phyloP scores from a whole-genome alignment of 495 filamentous ascomycete genomes.

The Hypoxylon rickii region DNA sequence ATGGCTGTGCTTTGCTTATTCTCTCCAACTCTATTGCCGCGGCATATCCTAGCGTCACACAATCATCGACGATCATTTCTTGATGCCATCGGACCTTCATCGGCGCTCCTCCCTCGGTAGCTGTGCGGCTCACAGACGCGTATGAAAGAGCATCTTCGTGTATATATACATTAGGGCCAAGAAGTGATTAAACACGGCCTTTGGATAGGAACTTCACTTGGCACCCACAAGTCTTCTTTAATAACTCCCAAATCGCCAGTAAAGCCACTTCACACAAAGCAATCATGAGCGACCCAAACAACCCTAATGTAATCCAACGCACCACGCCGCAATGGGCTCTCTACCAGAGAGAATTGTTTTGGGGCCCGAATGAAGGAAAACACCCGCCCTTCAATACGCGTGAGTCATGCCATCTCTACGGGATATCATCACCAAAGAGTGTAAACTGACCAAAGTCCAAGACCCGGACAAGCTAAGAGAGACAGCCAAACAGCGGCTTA shows the following conservation, averaged over 20 bases:
- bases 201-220: too few species aligned
- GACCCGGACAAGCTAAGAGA: slow-evolving; percentile 63
- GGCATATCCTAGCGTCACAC: slow-evolving; percentile 8
- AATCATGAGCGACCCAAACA: slow-evolving; percentile 59
- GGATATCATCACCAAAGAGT: background rate
- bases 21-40: slow-evolving; percentile 14
- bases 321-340: slow-evolving; percentile 64
- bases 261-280: background rate
- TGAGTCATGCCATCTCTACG: background rate
- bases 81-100: slow-evolving; percentile 22
- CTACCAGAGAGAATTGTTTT: slow-evolving; percentile 67
- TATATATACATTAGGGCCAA: too few species aligned
- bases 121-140: too few species aligned
- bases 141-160: too few species aligned
- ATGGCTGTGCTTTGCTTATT: slow-evolving; percentile 13
- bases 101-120: slow-evolving; percentile 13
- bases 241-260: too few species aligned
- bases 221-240: too few species aligned
- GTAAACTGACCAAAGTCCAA: slow-evolving; percentile 15
- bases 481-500: slow-evolving; percentile 60
- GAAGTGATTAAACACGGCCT: too few species aligned
- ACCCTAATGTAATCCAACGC: slow-evolving; percentile 59
- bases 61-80: slow-evolving; percentile 8
- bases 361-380: slow-evolving; percentile 60
- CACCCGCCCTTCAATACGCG: slow-evolving; percentile 61